Base-by-base conservation (phyloP, 2,329 filamentous ascomycete genomes). In the Septoria petroselini region DNA sequence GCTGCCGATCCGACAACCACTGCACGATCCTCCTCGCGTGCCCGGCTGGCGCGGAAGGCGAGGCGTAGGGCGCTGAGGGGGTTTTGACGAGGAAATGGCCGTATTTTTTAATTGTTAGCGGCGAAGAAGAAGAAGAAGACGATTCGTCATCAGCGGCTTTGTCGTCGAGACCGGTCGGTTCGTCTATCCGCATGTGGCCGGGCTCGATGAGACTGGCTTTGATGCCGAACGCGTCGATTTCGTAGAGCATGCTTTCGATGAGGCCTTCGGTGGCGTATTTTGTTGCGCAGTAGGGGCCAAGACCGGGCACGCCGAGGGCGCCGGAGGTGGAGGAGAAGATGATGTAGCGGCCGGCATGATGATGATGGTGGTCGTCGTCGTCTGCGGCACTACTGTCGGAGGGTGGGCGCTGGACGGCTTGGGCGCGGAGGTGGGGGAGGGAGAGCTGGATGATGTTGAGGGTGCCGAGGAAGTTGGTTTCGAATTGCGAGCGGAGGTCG, bases 221-320 rank as follows among this genome's bases (percentile, higher is more conserved):
- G 69, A 97, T 86, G 65, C 93, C 91, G 71, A 95, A 96, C 0
- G 77, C 74, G 57, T 96, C 91, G 30, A 95, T 85, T 68, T 98
- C 93, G 70, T 97, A 97, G 12, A 96, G 78, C 87, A 98, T 91
- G 12, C 88, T 91, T 70, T 98, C 93, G 60, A 97, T 90, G 46
- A 98, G 75, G 0, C 91, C 93, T 67, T 98, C 93, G 3, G 95
- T 89, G 0, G 93, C 93, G 70, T 96, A 97, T 68, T 97, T 98
- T 12, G 90, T 95, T 1, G 93, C 93, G 69, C 91, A 97, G 66
- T 95, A 97, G 0, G 91, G 91, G 0, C 91, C 91, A 4, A 97
- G 72, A 0, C 93, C 93, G 0, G 93, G 93, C 0, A 97, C 89
- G 1, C 91, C 93, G n/a, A 96, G 78, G 0, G 91, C 88, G 3